Evolutionary conservation across 2,329 filamentous ascomycete genomes (phyloP), one percentile per base, ranked within the genome.

Genomic region (Basipetospora chlamydospora): DNA sequence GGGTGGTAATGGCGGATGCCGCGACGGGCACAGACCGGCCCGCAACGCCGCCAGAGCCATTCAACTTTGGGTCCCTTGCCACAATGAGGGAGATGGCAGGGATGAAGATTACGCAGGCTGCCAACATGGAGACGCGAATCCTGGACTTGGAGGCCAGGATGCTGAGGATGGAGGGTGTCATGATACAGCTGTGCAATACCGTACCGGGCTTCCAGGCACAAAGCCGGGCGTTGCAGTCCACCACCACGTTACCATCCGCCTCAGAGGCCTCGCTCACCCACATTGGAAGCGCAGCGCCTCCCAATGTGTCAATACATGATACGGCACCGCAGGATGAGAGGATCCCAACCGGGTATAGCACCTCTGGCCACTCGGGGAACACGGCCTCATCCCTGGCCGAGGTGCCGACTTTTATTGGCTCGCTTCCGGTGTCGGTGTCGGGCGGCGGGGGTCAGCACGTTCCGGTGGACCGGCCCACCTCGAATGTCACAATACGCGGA

Each of bases 71-170:
- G 4, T 56, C 64, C 16, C 52, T 70, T 33, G 49, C 54, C 8
- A 52, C 55, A 15, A 57, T 64, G 48, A 61, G 60, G 32, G 59
- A 62, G 43, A 59, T 66, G 53, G 57, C 61, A 0, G 64, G 60
- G 20, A 70, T 71, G 67, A 73, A 67, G 46, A 73, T 73, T 40
- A 73, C 70, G 2, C 60, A 71, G 43, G 66, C 64, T 12, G 63
- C 61, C 9, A 66, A 59, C 43, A 47, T 75, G 8, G 70, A 76
- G 45, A 61, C 62, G 8, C 61, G 72, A 10, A 59, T 77, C 13
- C 56, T 55, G 7, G 52, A 52, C 11, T 53, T 77, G 8, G 73
- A 77, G 46, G 52, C 55, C 5, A 61, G 63, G 5, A 61, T 74
- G 46, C 54, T 61, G 15, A 65, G 61, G 28, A 53, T 77, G 42